Conservation (phyloP, 2,329 filamentous ascomycete species). For the Pseudocercospora cruenta region DNA sequence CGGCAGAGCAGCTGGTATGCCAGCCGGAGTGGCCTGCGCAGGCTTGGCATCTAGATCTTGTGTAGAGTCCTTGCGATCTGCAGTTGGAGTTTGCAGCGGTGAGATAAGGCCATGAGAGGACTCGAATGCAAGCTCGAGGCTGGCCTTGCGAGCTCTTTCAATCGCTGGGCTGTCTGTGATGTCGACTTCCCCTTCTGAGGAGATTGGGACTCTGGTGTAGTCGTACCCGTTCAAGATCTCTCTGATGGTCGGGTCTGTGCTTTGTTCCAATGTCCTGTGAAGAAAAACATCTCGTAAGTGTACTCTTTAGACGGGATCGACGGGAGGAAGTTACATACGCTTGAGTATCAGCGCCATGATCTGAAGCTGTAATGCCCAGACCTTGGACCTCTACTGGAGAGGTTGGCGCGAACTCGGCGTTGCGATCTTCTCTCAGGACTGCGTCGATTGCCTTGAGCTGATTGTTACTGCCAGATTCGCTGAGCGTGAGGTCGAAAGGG, state of each 20-base stretch:
- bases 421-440: slow-evolving; percentile 21
- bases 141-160: background rate
- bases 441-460: slow-evolving; percentile 23
- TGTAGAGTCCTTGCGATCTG: background rate
- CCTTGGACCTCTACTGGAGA: slow-evolving; percentile 14
- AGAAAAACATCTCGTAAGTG: slow-evolving; percentile 41
- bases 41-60: background rate
- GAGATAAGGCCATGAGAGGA: slow-evolving; percentile 13
- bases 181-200: slow-evolving; percentile 8
- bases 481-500: slow-evolving; percentile 36
- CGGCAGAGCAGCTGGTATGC: slow-evolving; percentile 16
- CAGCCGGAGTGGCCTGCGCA: background rate
- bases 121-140: slow-evolving; percentile 3
- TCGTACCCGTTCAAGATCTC: slow-evolving; percentile 35
- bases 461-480: slow-evolving; percentile 27
- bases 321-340: slow-evolving; percentile 37
- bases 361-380: slow-evolving; percentile 19
- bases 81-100: slow-evolving; percentile 14
- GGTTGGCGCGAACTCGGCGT: slow-evolving; percentile 15
- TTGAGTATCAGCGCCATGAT: slow-evolving; percentile 31
- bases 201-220: slow-evolving; percentile 26
- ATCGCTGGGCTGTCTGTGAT: slow-evolving; percentile 18
- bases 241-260: slow-evolving; percentile 32
- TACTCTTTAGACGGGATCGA: slow-evolving; percentile 35
- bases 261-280: slow-evolving; percentile 29